These are phyloP conservation scores for Pichia sp. DNA, from an alignment of 1,139 yeast species.

Conservation along the genomic window DNA sequence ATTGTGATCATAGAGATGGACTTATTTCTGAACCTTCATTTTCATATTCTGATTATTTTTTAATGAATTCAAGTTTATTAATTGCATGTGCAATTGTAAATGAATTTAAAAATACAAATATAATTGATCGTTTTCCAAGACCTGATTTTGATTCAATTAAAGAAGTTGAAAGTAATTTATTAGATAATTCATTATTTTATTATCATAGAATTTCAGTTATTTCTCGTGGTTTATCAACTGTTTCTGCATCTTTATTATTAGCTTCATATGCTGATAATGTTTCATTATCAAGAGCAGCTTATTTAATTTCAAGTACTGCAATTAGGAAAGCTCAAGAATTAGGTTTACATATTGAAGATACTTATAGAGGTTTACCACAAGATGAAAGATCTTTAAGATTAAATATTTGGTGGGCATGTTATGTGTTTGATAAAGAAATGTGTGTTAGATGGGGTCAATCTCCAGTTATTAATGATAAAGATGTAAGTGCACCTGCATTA, in stretches of 20 bases:
- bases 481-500: conserved; percentile 35
- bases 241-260: conserved; percentile 45
- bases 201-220: conserved; percentile 43
- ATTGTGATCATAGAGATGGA: conserved; percentile 26
- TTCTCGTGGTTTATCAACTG: conserved; percentile 45
- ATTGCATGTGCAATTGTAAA: conserved; percentile 16
- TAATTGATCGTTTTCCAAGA: not conserved
- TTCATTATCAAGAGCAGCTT: conserved; percentile 38
- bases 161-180: conserved; percentile 14
- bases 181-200: conserved; percentile 39
- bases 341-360: conserved; percentile 59
- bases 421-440: conserved; percentile 46
- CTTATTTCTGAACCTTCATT: conserved; percentile 20
- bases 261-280: conserved; percentile 42
- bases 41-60: conserved; percentile 24
- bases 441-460: conserved; percentile 57
- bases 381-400: conserved; percentile 38
- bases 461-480: conserved; percentile 48
- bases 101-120: conserved; percentile 10
- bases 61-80: conserved; percentile 25
- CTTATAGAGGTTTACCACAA: conserved; percentile 34
- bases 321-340: conserved; percentile 56
- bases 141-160: conserved; percentile 13
- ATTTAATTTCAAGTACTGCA: conserved; percentile 44
- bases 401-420: conserved; percentile 52